Evolutionary conservation across 228 moss, liverwort and hornwort genomes (phyloP).

Genomic region (Sphagnum magellanicum): DNA sequence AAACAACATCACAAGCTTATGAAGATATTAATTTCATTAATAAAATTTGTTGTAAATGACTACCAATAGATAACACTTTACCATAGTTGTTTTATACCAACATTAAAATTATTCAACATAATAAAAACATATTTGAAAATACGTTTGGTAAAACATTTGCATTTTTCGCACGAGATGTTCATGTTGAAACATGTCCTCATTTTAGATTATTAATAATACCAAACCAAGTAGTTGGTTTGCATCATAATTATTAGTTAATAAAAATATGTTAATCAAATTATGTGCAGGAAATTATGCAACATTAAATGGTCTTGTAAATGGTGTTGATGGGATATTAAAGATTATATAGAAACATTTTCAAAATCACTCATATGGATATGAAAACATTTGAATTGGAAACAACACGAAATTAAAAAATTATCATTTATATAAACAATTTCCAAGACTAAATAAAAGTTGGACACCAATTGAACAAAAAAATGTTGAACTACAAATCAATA

Average conservation of each 20-base stretch:
- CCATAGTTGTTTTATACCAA: background rate
- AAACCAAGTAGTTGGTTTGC: fast-evolving
- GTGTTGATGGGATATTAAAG: no score
- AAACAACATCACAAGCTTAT: no score
- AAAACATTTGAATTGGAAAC: background rate
- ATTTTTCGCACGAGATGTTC: background rate
- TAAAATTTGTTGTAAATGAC: background rate
- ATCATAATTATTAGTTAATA: background rate
- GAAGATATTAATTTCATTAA: background rate
- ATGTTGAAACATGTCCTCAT: background rate
- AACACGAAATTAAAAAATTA: background rate
- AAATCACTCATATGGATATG: background rate
- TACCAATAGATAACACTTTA: background rate
- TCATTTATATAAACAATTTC: background rate
- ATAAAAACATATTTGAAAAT: background rate
- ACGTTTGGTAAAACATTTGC: background rate
- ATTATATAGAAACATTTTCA: background rate
- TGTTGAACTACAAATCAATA: no score
- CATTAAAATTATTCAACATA: background rate
- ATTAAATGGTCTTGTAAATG: background rate
- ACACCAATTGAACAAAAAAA: no score
- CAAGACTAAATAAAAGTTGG: background rate
- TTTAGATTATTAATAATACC: background rate
- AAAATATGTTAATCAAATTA: background rate
- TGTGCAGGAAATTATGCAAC: background rate